Percentiles rank a stretch among this genome's conserved stretches.
Conservation (phyloP, 306 rosid species). For the Hippophae tibetana region DNA sequence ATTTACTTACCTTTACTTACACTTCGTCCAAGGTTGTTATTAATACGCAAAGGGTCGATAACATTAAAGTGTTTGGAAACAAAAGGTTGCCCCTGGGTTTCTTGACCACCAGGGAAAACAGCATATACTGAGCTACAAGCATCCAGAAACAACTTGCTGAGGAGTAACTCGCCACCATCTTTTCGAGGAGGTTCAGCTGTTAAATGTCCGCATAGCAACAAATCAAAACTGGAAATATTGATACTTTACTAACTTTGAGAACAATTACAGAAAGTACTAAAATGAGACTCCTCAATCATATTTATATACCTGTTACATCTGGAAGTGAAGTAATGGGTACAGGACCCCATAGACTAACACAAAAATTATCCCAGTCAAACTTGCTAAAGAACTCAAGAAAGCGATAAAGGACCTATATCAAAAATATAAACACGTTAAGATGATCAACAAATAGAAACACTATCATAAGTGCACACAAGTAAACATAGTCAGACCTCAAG, state of each 20-base stretch:
- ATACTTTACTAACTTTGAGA: neutral
- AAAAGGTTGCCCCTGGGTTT: conserved; percentile 81
- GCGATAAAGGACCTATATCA: conserved; percentile 73
- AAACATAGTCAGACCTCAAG: conserved; percentile 61
- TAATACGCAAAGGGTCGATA: conserved; percentile 90
- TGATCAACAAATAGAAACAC: conserved; percentile 14
- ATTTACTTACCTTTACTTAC: conserved; percentile 76
- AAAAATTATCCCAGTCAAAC: conserved; percentile 98
- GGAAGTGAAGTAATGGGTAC: conserved; percentile 87
- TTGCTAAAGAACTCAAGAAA: conserved; percentile 93
- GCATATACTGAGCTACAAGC: conserved; percentile 76
- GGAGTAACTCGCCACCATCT: conserved; percentile 86
- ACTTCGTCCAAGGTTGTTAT: conserved; percentile 99
- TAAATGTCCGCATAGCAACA: conserved; percentile 12
- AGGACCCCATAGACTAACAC: conserved; percentile 97
- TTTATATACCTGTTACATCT: conserved; percentile 73
- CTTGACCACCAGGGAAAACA: conserved; percentile 74
- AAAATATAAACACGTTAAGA: conserved; percentile 16
- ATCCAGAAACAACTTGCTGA: conserved; percentile 69
- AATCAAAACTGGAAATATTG: conserved; percentile 9
- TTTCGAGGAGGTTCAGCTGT: conserved; percentile 94
- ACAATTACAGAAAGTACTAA: conserved; percentile 1
- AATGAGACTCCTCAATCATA: conserved; percentile 10
- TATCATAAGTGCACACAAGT: conserved; percentile 8
- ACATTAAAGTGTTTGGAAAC: conserved; percentile 90